A percentile compares a stretch with the other conserved stretches of the same genome.
Evolutionary conservation across 129 eudicot species (phyloP).

Genomic region (Tagetes patula): DNA sequence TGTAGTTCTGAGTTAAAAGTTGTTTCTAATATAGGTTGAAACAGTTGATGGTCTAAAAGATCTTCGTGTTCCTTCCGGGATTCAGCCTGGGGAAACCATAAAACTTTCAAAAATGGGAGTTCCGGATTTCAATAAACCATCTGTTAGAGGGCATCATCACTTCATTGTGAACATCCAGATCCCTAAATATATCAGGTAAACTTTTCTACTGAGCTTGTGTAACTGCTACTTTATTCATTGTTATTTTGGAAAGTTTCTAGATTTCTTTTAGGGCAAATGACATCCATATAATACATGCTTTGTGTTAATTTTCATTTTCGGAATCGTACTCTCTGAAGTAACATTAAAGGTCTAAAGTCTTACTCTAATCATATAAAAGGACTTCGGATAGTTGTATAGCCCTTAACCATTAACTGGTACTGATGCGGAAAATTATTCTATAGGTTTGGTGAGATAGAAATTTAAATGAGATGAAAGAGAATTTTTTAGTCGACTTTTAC

Average conservation of each 20-base stretch:
- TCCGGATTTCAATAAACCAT: slow-evolving; percentile 69
- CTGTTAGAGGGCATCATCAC: slow-evolving; percentile 79
- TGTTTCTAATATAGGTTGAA: slow-evolving; percentile 55
- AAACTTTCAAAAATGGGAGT: slow-evolving; percentile 78
- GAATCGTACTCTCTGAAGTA: neutral
- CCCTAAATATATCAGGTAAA: slow-evolving; percentile 75
- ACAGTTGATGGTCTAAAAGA: slow-evolving; percentile 85
- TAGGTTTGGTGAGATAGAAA: neutral
- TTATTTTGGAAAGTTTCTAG: neutral
- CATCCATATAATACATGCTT: neutral
- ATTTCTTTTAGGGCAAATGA: neutral
- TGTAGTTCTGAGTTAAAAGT: neutral
- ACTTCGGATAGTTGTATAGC: neutral
- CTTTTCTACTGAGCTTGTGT: slow-evolving; percentile 1
- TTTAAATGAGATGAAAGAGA: neutral
- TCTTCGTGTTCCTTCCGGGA: slow-evolving; percentile 78
- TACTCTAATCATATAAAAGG: neutral
- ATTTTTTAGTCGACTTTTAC: neutral
- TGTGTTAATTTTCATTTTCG: neutral
- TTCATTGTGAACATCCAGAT: slow-evolving; percentile 68
- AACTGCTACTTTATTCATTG: neutral
- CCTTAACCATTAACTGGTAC: neutral
- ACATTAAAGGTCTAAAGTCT: neutral
- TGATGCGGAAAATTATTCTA: neutral
- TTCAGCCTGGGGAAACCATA: slow-evolving; percentile 73